Base-by-base conservation (phyloP, 1,284 basidiomycete genomes). In the Trichosporon ovoides region DNA sequence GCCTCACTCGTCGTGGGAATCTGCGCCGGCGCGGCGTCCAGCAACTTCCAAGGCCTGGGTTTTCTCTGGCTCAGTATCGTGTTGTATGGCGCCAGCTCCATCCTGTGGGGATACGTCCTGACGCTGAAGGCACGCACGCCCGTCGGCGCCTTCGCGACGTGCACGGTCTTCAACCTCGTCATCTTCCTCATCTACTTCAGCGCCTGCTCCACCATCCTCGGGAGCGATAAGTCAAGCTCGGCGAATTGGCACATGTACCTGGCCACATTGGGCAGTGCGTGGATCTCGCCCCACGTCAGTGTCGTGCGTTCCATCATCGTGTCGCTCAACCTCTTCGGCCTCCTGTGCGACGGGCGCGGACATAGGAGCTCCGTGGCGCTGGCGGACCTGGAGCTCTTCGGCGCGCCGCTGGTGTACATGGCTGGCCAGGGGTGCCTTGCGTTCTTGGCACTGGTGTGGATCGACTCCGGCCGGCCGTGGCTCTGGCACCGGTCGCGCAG, bases 381-480 rank as follows among this genome's bases (percentile, higher is more conserved):
- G 57, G 82, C 82, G 7, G 66, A 73, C 51, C 83, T 91, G 56
- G 76, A 77, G 60, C 80, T 83, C 61, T 89, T 82, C 61, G 88
- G 88, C 4, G 87, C 85, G 2, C 88, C 88, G 0, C 88, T 91
- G 60, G 65, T 83, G 1, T 91, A 90, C 64, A 82, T 89, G 54
- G 80, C 89, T 60, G 62, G 85, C 22, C 82, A 85, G 53, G 77
- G 76, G 12, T 62, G 84, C 34, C 67, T 83, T n/a, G 81, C 85
- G 34, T 81, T 87, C 61, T 75, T 67, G 7, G 73, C 86, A 37
- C 80, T 87, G 31, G 81, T 87, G 24, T 84, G 80, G 77, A 80
- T 81, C 55, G 85, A 87, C 67, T 85, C 84, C 7, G 84, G 85
- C 3, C 80, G 80, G 3, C 69, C 82, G 12, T 28, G 22, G 43